Evolutionary conservation across 2,329 filamentous ascomycete species (phyloP).

Genomic region (Cordyceps fumosorosea): DNA sequence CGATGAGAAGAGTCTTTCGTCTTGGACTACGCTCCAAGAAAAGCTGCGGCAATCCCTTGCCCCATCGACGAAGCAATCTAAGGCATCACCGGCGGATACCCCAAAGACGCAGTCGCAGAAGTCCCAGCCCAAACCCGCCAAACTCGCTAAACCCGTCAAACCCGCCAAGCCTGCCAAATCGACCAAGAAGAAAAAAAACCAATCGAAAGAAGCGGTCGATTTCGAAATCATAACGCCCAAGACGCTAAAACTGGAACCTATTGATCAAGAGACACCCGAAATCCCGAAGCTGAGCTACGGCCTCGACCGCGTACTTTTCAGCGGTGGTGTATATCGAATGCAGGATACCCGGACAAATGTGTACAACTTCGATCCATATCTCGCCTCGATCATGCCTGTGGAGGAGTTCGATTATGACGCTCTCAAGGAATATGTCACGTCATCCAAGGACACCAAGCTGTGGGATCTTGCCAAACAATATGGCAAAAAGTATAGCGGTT

Average conservation of each 20-base stretch:
- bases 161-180: not conserved
- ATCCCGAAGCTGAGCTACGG: constrained; percentile 64
- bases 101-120: not conserved
- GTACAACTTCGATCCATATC: constrained; percentile 95
- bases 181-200: not conserved
- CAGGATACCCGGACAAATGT: constrained; percentile 83
- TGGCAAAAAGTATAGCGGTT: constrained; percentile 79
- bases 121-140: not conserved
- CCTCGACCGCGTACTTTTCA: constrained; percentile 88
- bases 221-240: constrained; percentile 25
- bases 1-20: not conserved
- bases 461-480: constrained; percentile 60
- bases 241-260: constrained; percentile 22
- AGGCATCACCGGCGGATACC: not conserved
- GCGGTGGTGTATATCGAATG: constrained; percentile 83
- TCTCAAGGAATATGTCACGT: constrained; percentile 81
- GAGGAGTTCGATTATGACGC: constrained; percentile 87
- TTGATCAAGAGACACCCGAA: constrained; percentile 27
- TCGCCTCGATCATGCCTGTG: constrained; percentile 88
- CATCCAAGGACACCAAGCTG: constrained; percentile 72
- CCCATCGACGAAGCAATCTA: not conserved
- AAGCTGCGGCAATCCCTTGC: not conserved
- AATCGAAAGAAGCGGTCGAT: constrained; percentile 14
- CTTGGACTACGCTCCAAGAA: not conserved
- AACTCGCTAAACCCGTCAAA: not conserved